A percentile compares a stretch with the other conserved stretches of the same genome.
phyloP scores from a whole-genome alignment of 2,329 filamentous ascomycete species.

The Trichoderma brevicompactum region DNA sequence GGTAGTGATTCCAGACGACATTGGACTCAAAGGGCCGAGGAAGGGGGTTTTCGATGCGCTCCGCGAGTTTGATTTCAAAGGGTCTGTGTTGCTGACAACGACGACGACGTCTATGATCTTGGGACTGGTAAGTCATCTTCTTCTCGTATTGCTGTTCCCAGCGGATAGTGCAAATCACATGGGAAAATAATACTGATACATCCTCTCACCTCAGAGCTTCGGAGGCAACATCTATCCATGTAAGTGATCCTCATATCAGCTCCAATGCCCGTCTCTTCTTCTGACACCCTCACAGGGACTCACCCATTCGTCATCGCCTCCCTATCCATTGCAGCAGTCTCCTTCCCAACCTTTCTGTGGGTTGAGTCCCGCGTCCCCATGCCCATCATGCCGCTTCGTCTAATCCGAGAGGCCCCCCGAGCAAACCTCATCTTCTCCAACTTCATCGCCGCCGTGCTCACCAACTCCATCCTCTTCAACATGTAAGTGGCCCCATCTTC shows the following conservation, averaged over 20 bases:
- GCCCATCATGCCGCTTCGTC: conserved; percentile 64
- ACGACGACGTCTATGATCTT: conserved; percentile 63
- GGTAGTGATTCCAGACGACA: conserved; percentile 54
- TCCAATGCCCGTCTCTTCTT: background rate
- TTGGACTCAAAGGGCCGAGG: conserved; percentile 54
- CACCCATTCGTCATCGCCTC: conserved; percentile 62
- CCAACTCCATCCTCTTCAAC: conserved; percentile 64
- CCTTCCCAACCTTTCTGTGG: conserved; percentile 57
- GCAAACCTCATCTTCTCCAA: conserved; percentile 63
- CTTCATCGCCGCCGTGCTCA: conserved; percentile 54
- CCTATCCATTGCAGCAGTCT: conserved; percentile 52
- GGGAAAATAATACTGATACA: background rate
- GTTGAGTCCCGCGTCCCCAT: conserved; percentile 55
- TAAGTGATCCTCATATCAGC: conserved; percentile 39
- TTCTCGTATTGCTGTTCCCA: background rate
- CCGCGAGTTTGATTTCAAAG: conserved; percentile 60
- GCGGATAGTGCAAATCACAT: accelerated
- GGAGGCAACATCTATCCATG: conserved; percentile 67
- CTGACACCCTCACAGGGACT: conserved; percentile 48
- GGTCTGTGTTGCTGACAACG: conserved; percentile 57
- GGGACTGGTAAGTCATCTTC: conserved; percentile 52
- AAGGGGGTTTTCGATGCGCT: conserved; percentile 54
- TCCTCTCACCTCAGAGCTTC: conserved; percentile 50
- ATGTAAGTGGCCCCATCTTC: conserved; percentile 46
- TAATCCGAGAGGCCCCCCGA: conserved; percentile 56